Evolutionary conservation across 768 basidiomycete species (phyloP).

Genomic region (Chalciporus pseudorubinellus): DNA sequence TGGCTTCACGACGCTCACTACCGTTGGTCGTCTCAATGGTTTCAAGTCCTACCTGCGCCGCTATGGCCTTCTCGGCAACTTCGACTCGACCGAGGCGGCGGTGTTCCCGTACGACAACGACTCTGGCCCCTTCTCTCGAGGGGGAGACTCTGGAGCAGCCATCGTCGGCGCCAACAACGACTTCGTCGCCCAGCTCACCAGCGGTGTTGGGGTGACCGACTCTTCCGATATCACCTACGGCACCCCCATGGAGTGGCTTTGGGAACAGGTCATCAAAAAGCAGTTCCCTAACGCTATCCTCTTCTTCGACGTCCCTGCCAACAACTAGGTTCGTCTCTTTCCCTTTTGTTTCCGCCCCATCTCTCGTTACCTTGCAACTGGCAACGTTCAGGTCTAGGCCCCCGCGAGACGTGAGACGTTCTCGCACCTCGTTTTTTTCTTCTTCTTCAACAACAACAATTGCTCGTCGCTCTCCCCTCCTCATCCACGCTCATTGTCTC

Average conservation of each 20-base stretch:
- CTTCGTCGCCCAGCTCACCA: slow-evolving; percentile 32
- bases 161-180: slow-evolving; percentile 13
- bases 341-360: too few species aligned
- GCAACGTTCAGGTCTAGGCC: too few species aligned
- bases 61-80: not conserved
- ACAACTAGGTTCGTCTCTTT: too few species aligned
- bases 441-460: too few species aligned
- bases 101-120: slow-evolving; percentile 11
- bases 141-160: slow-evolving; percentile 27
- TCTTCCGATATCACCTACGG: slow-evolving; percentile 31
- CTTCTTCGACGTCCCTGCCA: not conserved
- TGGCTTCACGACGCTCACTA: slow-evolving; percentile 8
- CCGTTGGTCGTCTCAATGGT: slow-evolving; percentile 8
- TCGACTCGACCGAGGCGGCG: not conserved
- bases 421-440: too few species aligned
- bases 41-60: slow-evolving; percentile 11
- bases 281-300: not conserved
- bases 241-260: slow-evolving; percentile 32
- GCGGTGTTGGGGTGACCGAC: slow-evolving; percentile 26
- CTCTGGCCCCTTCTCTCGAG: slow-evolving; percentile 17
- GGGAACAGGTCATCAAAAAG: slow-evolving; percentile 30
- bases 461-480: too few species aligned
- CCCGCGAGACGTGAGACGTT: too few species aligned
- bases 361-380: too few species aligned
- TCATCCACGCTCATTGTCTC: too few species aligned